Evolutionary conservation across 2,329 filamentous ascomycete genomes (phyloP).

Genomic region (Pleurostoma richardsiae): DNA sequence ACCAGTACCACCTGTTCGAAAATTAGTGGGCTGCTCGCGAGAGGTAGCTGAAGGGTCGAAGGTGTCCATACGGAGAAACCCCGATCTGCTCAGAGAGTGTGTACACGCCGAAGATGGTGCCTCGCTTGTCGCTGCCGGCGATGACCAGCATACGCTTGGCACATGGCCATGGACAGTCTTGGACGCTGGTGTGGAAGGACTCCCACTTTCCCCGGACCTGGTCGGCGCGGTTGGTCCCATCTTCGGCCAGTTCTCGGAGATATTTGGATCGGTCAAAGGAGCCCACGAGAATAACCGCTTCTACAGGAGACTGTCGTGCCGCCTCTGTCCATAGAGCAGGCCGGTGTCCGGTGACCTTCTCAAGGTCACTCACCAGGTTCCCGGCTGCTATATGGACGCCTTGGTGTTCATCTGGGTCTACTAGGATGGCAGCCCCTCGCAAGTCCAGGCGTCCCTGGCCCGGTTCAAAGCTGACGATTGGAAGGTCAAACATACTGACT

Average conservation of each 20-base stretch:
- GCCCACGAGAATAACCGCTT: conserved; percentile 38
- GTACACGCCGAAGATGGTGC: conserved; percentile 55
- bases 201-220: conserved; percentile 52
- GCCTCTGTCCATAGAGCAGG: not conserved
- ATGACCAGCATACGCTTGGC: conserved; percentile 43
- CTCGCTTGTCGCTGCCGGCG: conserved; percentile 53
- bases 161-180: conserved; percentile 38
- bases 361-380: conserved; percentile 22
- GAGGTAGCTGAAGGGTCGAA: not conserved
- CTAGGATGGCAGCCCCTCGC: conserved; percentile 17
- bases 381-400: conserved; percentile 26
- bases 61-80: conserved; percentile 41
- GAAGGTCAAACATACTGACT: too few species aligned
- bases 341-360: conserved; percentile 15
- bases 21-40: not conserved
- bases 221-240: conserved; percentile 40
- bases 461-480: not conserved
- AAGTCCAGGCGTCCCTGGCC: not conserved
- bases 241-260: conserved; percentile 38
- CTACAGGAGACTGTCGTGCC: not conserved
- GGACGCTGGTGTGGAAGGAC: conserved; percentile 42
- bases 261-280: conserved; percentile 43
- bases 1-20: conserved; percentile 47
- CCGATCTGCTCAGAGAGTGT: conserved; percentile 58
- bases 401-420: conserved; percentile 20